phyloP scores from a whole-genome alignment of 495 filamentous ascomycete species.

The Aspergillus hancockii region DNA sequence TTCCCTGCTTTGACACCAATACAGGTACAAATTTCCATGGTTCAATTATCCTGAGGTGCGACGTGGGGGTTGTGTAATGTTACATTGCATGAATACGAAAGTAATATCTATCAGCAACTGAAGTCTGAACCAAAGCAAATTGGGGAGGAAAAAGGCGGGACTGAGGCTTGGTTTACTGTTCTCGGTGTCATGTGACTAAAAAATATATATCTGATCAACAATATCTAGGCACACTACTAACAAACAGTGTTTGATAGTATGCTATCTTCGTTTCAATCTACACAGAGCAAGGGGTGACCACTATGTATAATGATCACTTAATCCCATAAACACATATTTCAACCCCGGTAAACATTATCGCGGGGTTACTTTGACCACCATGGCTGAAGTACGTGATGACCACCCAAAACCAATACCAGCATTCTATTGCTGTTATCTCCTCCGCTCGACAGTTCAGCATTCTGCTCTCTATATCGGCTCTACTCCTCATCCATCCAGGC shows the following conservation, averaged over 20 bases:
- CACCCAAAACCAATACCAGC: slow-evolving; percentile 58
- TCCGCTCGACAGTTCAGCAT: slow-evolving; percentile 73
- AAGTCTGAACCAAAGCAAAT: neutral
- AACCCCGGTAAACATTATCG: neutral
- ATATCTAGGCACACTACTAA: neutral
- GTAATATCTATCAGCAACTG: neutral
- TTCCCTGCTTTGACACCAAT: neutral
- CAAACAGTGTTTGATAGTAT: neutral
- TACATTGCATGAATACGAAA: neutral
- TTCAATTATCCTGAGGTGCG: neutral
- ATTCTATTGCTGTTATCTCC: slow-evolving; percentile 82
- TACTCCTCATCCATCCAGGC: slow-evolving; percentile 80
- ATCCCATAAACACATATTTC: neutral
- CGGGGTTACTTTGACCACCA: neutral
- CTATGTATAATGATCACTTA: neutral
- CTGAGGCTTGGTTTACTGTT: neutral
- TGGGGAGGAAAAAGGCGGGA: neutral
- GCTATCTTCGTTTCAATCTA: neutral
- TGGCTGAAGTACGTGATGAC: slow-evolving; percentile 21
- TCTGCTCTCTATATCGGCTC: slow-evolving; percentile 81
- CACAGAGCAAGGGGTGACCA: neutral
- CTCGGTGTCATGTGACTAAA: neutral
- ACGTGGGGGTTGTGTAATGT: slow-evolving; percentile 3
- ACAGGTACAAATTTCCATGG: neutral
- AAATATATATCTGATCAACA: neutral